Percentiles rank a stretch among this genome's conserved stretches.
Conservation (phyloP, 106 monocot genomes). For the Triglochin maritima region DNA sequence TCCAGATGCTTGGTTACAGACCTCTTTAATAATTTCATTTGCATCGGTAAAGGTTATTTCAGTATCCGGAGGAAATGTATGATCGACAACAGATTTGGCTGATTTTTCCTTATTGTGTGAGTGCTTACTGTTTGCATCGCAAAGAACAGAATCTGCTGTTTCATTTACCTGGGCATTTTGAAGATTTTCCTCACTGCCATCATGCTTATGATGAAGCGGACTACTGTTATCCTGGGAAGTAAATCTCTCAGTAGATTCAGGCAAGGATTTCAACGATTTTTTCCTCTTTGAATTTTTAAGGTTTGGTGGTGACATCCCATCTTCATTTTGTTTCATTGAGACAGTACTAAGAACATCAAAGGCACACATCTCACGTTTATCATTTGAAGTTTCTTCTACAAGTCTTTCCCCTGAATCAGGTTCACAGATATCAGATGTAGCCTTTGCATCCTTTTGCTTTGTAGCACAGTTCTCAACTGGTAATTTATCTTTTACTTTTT, state of each 20-base stretch:
- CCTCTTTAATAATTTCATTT: not conserved
- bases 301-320: not conserved
- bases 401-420: conserved; percentile 4
- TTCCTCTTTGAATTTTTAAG: not conserved
- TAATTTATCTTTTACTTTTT: not conserved
- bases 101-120: not conserved
- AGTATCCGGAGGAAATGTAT: not conserved
- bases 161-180: not conserved
- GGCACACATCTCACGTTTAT: not conserved
- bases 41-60: not conserved
- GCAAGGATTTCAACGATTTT: not conserved
- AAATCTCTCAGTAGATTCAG: not conserved
- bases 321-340: not conserved
- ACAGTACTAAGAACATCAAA: not conserved
- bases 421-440: not conserved
- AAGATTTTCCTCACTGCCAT: not conserved
- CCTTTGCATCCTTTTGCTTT: not conserved
- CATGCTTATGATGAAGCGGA: too few relatives aligned
- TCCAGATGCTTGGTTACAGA: not conserved
- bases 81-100: not conserved
- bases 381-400: not conserved
- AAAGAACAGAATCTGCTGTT: not conserved
- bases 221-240: not conserved
- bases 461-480: not conserved
- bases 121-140: not conserved